phyloP scores from a whole-genome alignment of 2,329 filamentous ascomycete species.

The Nakataea oryzae region DNA sequence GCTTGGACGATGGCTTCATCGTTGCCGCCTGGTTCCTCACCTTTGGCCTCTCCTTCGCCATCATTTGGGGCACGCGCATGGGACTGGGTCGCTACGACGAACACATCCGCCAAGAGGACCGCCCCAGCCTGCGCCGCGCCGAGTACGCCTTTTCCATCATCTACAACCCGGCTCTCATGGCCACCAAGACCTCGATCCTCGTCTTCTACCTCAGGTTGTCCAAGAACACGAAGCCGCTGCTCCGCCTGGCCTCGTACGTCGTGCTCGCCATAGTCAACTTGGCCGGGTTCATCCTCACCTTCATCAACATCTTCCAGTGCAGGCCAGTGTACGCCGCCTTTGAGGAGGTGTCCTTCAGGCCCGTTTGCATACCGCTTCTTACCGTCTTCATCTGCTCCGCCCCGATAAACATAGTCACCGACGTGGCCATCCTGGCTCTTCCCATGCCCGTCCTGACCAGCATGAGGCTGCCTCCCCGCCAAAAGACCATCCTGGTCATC shows the following conservation, averaged over 20 bases:
- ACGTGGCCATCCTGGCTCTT: constrained; percentile 76
- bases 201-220: constrained; percentile 82
- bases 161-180: constrained; percentile 79
- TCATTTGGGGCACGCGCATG: constrained; percentile 50
- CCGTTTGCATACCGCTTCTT: constrained; percentile 53
- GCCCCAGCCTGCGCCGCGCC: constrained; percentile 40
- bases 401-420: constrained; percentile 85
- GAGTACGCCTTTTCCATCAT: constrained; percentile 57
- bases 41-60: constrained; percentile 56
- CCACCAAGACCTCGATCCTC: constrained; percentile 85
- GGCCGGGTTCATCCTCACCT: constrained; percentile 67
- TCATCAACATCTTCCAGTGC: constrained; percentile 73
- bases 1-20: constrained; percentile 74
- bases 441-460: constrained; percentile 81
- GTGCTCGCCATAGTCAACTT: constrained; percentile 70
- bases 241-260: constrained; percentile 72
- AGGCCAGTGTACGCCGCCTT: constrained; percentile 63
- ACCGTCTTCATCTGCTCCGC: constrained; percentile 64
- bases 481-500: constrained; percentile 78
- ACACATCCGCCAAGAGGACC: constrained; percentile 42
- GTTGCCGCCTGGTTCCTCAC: constrained; percentile 66
- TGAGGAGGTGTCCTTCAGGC: constrained; percentile 37
- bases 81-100: constrained; percentile 60
- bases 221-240: constrained; percentile 63
- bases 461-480: constrained; percentile 74